Percentiles rank a stretch among this genome's conserved stretches.
phyloP scores from a whole-genome alignment of 1,284 basidiomycete genomes.

The Phenoliferia sp. region DNA sequence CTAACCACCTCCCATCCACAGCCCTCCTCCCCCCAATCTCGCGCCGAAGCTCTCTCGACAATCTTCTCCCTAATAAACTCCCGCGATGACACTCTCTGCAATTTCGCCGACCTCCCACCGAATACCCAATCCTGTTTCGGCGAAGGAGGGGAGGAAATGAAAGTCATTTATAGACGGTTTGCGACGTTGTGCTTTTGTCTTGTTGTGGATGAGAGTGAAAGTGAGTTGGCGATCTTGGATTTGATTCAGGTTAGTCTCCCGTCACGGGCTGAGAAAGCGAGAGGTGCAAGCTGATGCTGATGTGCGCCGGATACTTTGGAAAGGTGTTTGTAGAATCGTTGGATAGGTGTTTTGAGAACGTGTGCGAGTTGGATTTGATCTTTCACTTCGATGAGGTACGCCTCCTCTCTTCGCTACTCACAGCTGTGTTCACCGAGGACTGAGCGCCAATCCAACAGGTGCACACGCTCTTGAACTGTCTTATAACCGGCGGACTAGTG shows the following conservation, averaged over 20 bases:
- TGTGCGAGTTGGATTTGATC: conserved; percentile 96
- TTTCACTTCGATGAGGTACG: conserved; percentile 96
- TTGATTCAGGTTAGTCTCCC: conserved; percentile 72
- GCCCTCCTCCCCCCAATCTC: conserved; percentile 52
- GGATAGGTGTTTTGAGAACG: conserved; percentile 94
- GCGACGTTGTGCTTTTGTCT: conserved; percentile 94
- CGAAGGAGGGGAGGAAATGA: conserved; percentile 8
- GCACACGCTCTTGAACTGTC: conserved; percentile 88
- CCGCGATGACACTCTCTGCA: conserved; percentile 37
- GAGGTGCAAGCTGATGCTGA: background rate
- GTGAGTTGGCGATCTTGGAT: conserved; percentile 92
- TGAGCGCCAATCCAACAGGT: conserved; percentile 52
- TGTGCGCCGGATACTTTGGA: background rate
- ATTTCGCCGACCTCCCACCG: conserved; percentile 36
- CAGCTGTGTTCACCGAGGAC: background rate
- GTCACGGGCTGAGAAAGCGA: background rate
- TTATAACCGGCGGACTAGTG: conserved; percentile 94
- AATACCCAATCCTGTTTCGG: conserved; percentile 16
- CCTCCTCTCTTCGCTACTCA: conserved; percentile 2
- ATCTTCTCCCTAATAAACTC: conserved; percentile 33
- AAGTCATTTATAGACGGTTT: conserved; percentile 47
- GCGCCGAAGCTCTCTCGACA: conserved; percentile 29
- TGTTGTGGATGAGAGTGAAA: conserved; percentile 90
- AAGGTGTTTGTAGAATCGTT: conserved; percentile 95
- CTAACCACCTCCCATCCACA: conserved; percentile 60